A percentile compares a stretch with the other conserved stretches of the same genome.
Conservation (phyloP, 1,284 basidiomycete genomes). For the Fomitopsis schrenkii region DNA sequence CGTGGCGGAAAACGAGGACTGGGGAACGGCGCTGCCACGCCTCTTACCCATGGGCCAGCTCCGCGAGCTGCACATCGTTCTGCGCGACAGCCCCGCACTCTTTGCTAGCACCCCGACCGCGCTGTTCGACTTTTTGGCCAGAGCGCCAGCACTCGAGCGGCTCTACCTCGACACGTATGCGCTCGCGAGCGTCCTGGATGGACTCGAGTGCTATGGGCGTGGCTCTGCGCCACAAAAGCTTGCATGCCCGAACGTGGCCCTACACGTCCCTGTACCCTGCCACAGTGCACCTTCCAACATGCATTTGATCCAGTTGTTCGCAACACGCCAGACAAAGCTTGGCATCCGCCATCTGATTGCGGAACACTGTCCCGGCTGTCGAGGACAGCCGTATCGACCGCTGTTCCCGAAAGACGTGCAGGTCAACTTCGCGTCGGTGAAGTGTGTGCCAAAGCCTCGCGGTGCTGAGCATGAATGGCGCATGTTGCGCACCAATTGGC, state of each 20-base stretch:
- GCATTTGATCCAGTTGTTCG: neutral
- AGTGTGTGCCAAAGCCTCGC: neutral
- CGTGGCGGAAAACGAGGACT: neutral
- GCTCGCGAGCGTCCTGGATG: neutral
- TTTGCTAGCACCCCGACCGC: neutral
- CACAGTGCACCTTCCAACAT: neutral
- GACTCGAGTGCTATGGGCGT: neutral
- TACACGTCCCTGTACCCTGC: neutral
- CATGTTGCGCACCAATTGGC: neutral
- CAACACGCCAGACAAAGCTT: neutral
- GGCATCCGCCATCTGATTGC: neutral
- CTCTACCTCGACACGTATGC: neutral
- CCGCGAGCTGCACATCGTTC: neutral
- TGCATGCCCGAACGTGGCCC: neutral
- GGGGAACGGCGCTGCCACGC: neutral
- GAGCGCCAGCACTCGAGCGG: neutral
- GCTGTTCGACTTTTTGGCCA: neutral
- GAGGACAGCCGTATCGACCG: neutral
- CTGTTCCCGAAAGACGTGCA: neutral
- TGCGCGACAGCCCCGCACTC: neutral
- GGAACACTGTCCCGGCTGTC: neutral
- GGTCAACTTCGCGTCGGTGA: neutral
- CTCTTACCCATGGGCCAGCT: neutral
- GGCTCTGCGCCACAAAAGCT: neutral
- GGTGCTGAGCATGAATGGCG: neutral